Percentiles rank a stretch among this genome's conserved stretches.
Evolutionary conservation across 345 rosid genomes (phyloP).

Genomic region (Pugionium dolabratum): DNA sequence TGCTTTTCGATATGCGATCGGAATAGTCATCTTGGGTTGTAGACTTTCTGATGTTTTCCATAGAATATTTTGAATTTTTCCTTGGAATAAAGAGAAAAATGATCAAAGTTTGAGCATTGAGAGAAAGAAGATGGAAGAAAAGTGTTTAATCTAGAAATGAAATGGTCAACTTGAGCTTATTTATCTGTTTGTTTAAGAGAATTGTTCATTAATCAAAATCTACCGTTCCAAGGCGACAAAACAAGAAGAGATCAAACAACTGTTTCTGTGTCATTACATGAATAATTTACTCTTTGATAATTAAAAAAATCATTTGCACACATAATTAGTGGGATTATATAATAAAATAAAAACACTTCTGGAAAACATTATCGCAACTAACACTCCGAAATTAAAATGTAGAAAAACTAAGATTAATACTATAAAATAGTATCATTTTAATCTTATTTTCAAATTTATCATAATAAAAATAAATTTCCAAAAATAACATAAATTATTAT

Average conservation of each 20-base stretch:
- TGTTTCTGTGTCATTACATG: slow-evolving; percentile 20
- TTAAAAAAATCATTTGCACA: background rate
- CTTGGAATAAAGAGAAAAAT: slow-evolving; percentile 6
- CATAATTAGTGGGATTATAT: slow-evolving; percentile 1
- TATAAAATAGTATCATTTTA: too few relatives aligned
- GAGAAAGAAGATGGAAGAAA: slow-evolving; percentile 6
- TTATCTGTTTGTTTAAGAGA: background rate
- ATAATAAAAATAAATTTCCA: too few relatives aligned
- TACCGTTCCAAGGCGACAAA: slow-evolving; percentile 28
- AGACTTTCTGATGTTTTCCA: slow-evolving; percentile 35
- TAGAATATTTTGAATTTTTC: slow-evolving; percentile 2
- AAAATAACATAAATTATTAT: too few relatives aligned
- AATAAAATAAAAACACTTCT: background rate
- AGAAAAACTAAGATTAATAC: too few relatives aligned
- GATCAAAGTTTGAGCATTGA: slow-evolving; percentile 15
- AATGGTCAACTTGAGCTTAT: slow-evolving; percentile 28
- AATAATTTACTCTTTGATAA: slow-evolving; percentile 19
- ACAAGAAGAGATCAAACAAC: slow-evolving; percentile 27
- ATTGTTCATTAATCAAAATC: slow-evolving; percentile 24
- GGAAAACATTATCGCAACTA: slow-evolving; percentile 18
- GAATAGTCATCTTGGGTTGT: slow-evolving; percentile 23
- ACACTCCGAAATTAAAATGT: background rate
- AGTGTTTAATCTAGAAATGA: slow-evolving; percentile 9
- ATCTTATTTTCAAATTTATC: too few relatives aligned
- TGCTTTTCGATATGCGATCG: slow-evolving; percentile 17